Evolutionary conservation across 2,329 filamentous ascomycete genomes (phyloP), one percentile per base, ranked within the genome.

Genomic region (Trichoderma pleuroti): DNA sequence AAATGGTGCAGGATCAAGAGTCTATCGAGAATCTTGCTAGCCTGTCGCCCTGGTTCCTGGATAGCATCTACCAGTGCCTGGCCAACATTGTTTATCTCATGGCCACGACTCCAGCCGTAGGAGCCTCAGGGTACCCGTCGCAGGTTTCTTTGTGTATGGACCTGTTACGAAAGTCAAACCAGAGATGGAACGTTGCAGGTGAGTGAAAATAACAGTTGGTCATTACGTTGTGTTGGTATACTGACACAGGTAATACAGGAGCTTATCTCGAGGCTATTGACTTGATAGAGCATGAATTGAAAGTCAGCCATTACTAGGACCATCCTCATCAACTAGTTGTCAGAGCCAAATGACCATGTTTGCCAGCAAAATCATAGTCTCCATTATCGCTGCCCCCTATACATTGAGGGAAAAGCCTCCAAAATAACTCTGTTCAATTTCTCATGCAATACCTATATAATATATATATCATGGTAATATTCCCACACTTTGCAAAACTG

Each of bases 141-240:
- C 54, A 66, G 18, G 49, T 52, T 11, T 49, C 70, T 1, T 1
- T 67, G 0, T 71, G 62, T 28, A 26, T 67, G 24, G 46, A 71
- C 18, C n/a, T 71, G 26, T 52, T 71, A 11, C 42, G 30, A 32
- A 63, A 52, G 28, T 63, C 63, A n/a, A 62, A 66, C n/a, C 39
- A 67, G 14, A 71, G 63, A 56, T 71, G 70, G 70, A 71, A 68
- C 8, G 70, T 68, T 28, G 42, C 63, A 10, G 70, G 70, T 71
- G 16, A 62, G 62, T 62, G 1, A 18, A 39, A 39, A 3, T 14
- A 1, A 10, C 3, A 5, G 1, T n/a, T 2, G 5, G 24, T 36
- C 28, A 42, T 18, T 8, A 3, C 1, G 0, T 16, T 8, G 7
- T 12, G n/a, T 8, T 0, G 16, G 4, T 1, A 52, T 60, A 28